A percentile compares a stretch with the other conserved stretches of the same genome.
Conservation (phyloP, 129 eudicot species). For the Silybum marianum region DNA sequence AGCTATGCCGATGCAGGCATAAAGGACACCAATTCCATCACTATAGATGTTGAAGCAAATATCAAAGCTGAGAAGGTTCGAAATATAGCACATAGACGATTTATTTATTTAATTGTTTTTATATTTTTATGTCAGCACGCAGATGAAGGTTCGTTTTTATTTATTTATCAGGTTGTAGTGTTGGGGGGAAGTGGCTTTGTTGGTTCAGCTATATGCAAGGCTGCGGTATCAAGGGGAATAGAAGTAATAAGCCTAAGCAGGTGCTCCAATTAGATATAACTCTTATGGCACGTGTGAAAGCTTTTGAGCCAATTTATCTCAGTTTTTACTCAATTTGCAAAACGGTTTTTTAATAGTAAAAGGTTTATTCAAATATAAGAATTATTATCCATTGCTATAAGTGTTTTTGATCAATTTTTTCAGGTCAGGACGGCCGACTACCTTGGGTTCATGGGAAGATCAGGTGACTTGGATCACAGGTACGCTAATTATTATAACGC, state of each 20-base stretch:
- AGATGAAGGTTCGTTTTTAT: conserved; percentile 2
- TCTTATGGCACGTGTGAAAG: background rate
- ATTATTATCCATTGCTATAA: background rate
- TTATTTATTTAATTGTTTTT: background rate
- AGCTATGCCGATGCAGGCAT: conserved; percentile 63
- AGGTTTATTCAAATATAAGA: too few species aligned
- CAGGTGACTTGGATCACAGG: conserved; percentile 95
- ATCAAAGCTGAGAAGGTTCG: conserved; percentile 79
- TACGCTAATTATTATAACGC: conserved; percentile 36
- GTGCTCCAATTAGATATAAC: conserved; percentile 27
- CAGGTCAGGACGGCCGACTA: conserved; percentile 92
- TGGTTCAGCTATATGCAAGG: conserved; percentile 98
- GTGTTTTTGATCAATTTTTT: conserved; percentile 6
- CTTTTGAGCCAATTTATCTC: background rate
- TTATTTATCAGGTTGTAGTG: conserved; percentile 67
- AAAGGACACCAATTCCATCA: conserved; percentile 47
- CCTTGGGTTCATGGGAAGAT: conserved; percentile 78
- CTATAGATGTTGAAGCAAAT: conserved; percentile 89
- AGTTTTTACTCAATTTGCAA: background rate
- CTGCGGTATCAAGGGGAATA: conserved; percentile 88
- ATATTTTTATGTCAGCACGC: background rate
- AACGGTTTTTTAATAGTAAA: background rate
- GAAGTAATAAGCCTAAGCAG: conserved; percentile 97
- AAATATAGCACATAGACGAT: background rate
- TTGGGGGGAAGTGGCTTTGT: conserved; percentile 98